These are phyloP conservation scores for Candida coquimbonensis DNA, from an alignment of 805 yeast species.

Conservation along the genomic window DNA sequence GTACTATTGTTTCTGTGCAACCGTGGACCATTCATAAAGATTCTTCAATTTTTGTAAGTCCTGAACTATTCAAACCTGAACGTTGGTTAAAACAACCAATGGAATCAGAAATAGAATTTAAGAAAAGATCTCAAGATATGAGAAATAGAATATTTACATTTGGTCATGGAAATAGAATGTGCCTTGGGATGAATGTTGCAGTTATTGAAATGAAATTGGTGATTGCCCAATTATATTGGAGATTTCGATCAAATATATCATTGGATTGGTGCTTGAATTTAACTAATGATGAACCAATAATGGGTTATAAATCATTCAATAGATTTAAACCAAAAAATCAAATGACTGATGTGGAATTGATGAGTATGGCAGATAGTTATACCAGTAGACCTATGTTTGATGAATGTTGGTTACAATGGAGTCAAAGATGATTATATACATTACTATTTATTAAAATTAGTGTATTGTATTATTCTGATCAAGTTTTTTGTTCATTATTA, in stretches of 20 bases:
- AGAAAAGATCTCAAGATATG: slow-evolving; percentile 36
- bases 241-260: slow-evolving; percentile 34
- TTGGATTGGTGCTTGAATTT: slow-evolving; percentile 37
- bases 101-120: slow-evolving; percentile 30
- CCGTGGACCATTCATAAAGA: slow-evolving; percentile 61
- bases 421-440: not conserved
- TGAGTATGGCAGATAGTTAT: slow-evolving; percentile 52
- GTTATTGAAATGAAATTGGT: slow-evolving; percentile 56
- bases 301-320: slow-evolving; percentile 18
- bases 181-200: slow-evolving; percentile 66
- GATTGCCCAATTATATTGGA: slow-evolving; percentile 46
- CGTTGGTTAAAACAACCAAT: slow-evolving; percentile 46
- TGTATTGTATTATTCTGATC: not conserved
- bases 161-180: slow-evolving; percentile 70
- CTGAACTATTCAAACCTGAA: slow-evolving; percentile 49
- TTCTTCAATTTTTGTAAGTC: slow-evolving; percentile 35
- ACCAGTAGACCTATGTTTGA: slow-evolving; percentile 46
- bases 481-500: no score
- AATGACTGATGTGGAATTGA: slow-evolving; percentile 37
- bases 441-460: not conserved
- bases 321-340: slow-evolving; percentile 3
- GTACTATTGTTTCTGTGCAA: slow-evolving; percentile 53
- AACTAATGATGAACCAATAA: slow-evolving; percentile 17
- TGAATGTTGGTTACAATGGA: slow-evolving; percentile 40
- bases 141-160: slow-evolving; percentile 55